These are phyloP conservation scores for Filobasidium uniguttulatum DNA, from an alignment of 1,284 basidiomycete species.

Conservation along the genomic window DNA sequence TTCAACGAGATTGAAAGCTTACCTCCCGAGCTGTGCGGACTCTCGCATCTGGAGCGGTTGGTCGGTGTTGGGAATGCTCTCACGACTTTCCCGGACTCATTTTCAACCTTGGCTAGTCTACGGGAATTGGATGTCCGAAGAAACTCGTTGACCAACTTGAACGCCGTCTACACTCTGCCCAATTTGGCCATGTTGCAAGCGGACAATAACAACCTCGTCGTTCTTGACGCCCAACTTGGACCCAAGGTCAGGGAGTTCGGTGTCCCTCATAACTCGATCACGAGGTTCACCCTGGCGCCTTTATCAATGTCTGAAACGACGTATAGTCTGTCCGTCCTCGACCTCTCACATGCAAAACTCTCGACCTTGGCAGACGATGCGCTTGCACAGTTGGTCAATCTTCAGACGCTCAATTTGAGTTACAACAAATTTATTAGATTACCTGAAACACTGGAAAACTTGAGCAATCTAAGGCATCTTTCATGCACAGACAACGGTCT, in stretches of 20 bases:
- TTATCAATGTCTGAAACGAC: slow-evolving; percentile 39
- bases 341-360: slow-evolving; percentile 83
- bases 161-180: slow-evolving; percentile 54
- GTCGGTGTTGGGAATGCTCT: slow-evolving; percentile 81
- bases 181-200: slow-evolving; percentile 54
- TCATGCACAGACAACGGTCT: slow-evolving; percentile 86
- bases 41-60: slow-evolving; percentile 59
- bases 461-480: slow-evolving; percentile 56
- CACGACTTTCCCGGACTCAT: slow-evolving; percentile 55
- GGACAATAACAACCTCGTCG: slow-evolving; percentile 68
- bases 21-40: slow-evolving; percentile 62
- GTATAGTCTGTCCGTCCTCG: slow-evolving; percentile 61
- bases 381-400: slow-evolving; percentile 58
- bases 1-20: slow-evolving; percentile 81
- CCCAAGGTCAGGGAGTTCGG: slow-evolving; percentile 44
- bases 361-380: slow-evolving; percentile 63
- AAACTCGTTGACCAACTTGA: slow-evolving; percentile 65
- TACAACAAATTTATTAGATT: slow-evolving; percentile 78
- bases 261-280: slow-evolving; percentile 43
- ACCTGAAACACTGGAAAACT: slow-evolving; percentile 64
- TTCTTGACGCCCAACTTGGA: slow-evolving; percentile 61
- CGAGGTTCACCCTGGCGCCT: slow-evolving; percentile 55
- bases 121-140: slow-evolving; percentile 65
- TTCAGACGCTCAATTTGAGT: slow-evolving; percentile 59
- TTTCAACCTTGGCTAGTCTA: slow-evolving; percentile 51